Evolutionary conservation across 2,329 filamentous ascomycete genomes (phyloP), one percentile per base, ranked within the genome.

Genomic region (Metarhizium guizhouense): DNA sequence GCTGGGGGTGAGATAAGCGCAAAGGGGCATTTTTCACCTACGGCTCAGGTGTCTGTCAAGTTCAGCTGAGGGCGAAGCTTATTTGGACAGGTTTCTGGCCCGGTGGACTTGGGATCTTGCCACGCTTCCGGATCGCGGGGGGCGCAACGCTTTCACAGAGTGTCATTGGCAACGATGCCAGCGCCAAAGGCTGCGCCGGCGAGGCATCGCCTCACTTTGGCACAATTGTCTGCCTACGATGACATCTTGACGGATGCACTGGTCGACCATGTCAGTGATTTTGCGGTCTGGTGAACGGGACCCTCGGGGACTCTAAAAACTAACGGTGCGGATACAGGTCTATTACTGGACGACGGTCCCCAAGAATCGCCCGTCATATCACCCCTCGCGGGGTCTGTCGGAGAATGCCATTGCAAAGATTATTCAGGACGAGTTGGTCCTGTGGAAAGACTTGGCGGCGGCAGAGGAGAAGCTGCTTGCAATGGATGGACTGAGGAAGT

Each of bases 331-430:
- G 59, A 7, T 51, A 58, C 63, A 96, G 93, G 87, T 90, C 10
- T 96, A 89, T 72, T 99, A 94, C 76, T 97, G 94, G 93, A 93
- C 93, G 6, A 88, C 83, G 4, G 96, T 96, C 57, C 92, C 93
- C 61, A 99, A 99, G 73, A 96, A 97, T 66, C 86, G 88, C 58
- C 85, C 84, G 55, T 90, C 89, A 55, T 97, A 95, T 70, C 88
- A 89, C 64, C 81, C 90, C 1, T 90, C 88, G 6, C 86, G 94
- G 59, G 90, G 90, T 45, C 78, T 97, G 52, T 83, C 82, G 54
- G 80, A 85, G 63, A 78, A 81, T 55, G 82, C 83, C 48, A 80
- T 87, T 42, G 70, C 78, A 50, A 77, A 81, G 60, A 82, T 86
- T 54, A 74, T 86, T 7, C 82, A 84, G 63, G 73, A 75, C 6